Conservation (phyloP, 169 alveolate species). For the Babesia divergens region DNA sequence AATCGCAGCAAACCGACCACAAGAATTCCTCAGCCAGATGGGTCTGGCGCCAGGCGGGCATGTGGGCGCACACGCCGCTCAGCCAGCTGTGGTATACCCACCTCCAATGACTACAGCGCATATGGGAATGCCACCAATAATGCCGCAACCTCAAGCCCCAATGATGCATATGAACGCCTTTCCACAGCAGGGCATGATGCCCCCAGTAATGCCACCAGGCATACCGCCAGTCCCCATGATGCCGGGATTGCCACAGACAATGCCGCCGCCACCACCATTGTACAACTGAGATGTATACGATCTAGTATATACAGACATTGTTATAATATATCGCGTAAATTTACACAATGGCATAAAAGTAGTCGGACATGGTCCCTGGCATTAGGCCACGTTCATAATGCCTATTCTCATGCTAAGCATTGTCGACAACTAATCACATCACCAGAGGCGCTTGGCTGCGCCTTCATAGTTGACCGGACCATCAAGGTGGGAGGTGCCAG, state of each 20-base stretch:
- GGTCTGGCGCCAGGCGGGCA: slow-evolving; percentile 51
- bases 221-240: slow-evolving; percentile 31
- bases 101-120: slow-evolving; percentile 29
- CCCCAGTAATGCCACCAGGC: slow-evolving; percentile 32
- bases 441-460: too few species aligned
- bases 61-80: slow-evolving; percentile 4
- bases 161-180: slow-evolving; percentile 14
- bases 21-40: slow-evolving; percentile 52
- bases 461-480: not conserved
- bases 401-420: too few species aligned
- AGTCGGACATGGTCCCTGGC: too few species aligned
- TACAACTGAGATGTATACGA: slow-evolving; percentile 15
- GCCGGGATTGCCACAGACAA: slow-evolving; percentile 47
- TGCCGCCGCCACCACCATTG: slow-evolving; percentile 66
- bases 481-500: slow-evolving; percentile 69
- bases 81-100: slow-evolving; percentile 7
- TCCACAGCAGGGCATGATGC: slow-evolving; percentile 25
- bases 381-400: too few species aligned
- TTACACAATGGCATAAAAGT: too few species aligned
- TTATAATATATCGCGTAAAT: too few species aligned
- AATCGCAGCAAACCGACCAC: slow-evolving; percentile 83
- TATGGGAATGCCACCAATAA: slow-evolving; percentile 61
- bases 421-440: too few species aligned
- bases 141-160: slow-evolving; percentile 55
- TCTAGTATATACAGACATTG: too few species aligned